A percentile compares a stretch with the other conserved stretches of the same genome.
Conservation (phyloP, 768 basidiomycete genomes). For the Tulasnella sp. region DNA sequence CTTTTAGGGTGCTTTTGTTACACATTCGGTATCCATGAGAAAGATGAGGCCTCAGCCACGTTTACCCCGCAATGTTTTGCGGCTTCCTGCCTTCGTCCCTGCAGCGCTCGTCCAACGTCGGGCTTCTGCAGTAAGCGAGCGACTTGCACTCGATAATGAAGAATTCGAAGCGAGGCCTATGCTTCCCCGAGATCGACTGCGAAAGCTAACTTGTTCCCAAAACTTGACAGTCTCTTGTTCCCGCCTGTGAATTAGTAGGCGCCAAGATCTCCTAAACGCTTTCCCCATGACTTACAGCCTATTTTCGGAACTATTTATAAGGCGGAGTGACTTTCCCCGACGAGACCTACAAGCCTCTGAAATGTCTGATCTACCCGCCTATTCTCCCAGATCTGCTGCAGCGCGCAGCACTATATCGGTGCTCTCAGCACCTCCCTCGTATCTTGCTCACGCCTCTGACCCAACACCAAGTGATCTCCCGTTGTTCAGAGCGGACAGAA, state of each 20-base stretch:
- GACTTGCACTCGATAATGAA: neutral
- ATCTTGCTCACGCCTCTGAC: neutral
- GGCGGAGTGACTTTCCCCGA: neutral
- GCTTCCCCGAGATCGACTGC: neutral
- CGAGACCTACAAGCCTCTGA: neutral
- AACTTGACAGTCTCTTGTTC: neutral
- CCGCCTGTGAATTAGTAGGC: neutral
- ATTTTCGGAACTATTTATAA: neutral
- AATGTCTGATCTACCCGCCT: neutral
- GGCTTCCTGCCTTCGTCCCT: neutral
- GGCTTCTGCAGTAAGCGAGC: neutral
- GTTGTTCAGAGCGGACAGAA: neutral
- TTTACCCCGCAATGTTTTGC: neutral
- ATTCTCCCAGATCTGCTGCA: neutral
- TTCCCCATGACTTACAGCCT: neutral
- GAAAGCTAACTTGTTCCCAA: neutral
- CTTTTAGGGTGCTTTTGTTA: neutral
- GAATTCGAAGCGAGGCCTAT: neutral
- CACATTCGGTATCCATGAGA: slow-evolving; percentile 2
- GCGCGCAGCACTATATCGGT: neutral
- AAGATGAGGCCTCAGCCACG: neutral
- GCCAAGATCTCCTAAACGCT: neutral
- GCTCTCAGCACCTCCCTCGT: neutral
- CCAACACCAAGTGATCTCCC: neutral
- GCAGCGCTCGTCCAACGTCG: neutral